Evolutionary conservation across 306 rosid genomes (phyloP), one percentile per base, ranked within the genome.

Genomic region (Ammopiptanthus mongolicus): DNA sequence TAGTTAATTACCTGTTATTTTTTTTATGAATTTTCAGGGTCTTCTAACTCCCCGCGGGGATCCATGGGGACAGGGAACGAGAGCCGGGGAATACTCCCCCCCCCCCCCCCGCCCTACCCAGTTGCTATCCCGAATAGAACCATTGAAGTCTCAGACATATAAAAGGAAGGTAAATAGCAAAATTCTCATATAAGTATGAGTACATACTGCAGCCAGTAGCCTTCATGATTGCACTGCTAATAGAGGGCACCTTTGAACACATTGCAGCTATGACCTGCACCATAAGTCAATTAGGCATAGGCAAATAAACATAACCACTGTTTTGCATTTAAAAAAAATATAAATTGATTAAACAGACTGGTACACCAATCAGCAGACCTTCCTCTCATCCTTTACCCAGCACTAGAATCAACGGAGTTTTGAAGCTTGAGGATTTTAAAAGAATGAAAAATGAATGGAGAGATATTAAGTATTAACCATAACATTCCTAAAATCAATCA

Each of bases 201-300:
- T 29, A 68, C 92, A 53, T 87, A 91, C 99, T 91, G 71, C 91
- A 84, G 73, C 86, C 91, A 57, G 99, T 90, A 59, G 93, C 91
- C 76, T 90, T 90, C 94, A 88, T 79, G 61, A 95, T 95, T 76
- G 99, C 99, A 73, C 72, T 82, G 88, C 99, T 87, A 64, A 95
- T 90, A 53, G 84, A 86, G 51, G 99, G 99, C 6, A 95, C 97
- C 90, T 95, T 95, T 17, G 99, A 95, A 84, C 96, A 90, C 99
- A 95, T 95, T 66, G 97, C 97, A 51, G 96, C 96, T 65, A 95
- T 64, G 66, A 95, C 93, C 99, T 95, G 91, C 62, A 78, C 21
- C 84, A 74, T 53, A 75, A 80, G 74, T 21, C 73, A 64, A 66
- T 63, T 79, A 44, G 69, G 41, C 62, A 56, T 78, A 41, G 33